phyloP scores from a whole-genome alignment of 805 yeast genomes.

The Starmerella davenportii region DNA sequence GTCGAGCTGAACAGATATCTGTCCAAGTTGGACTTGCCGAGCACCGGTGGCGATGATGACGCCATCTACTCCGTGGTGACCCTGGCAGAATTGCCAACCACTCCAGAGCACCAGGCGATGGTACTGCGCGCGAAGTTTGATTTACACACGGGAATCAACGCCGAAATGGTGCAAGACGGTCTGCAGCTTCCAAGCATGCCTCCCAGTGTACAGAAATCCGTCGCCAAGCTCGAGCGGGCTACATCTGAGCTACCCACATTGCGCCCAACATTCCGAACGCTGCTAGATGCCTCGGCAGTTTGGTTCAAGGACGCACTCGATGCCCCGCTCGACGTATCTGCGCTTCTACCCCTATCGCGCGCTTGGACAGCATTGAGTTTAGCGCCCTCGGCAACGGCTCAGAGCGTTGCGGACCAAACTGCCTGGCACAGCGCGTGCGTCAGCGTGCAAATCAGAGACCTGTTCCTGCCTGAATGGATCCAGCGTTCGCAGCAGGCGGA shows the following conservation, averaged over 20 bases:
- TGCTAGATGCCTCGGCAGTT: conserved; percentile 17
- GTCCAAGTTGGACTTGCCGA: conserved; percentile 18
- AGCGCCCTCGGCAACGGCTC: conserved; percentile 19
- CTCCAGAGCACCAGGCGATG: conserved; percentile 14
- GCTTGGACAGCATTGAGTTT: conserved; percentile 24
- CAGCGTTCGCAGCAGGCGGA: conserved; percentile 20
- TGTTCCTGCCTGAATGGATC: conserved; percentile 26
- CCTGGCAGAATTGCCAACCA: conserved; percentile 20
- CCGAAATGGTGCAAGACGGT: conserved; percentile 25
- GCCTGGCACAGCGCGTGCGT: conserved; percentile 24
- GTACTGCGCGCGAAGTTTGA: conserved; percentile 24
- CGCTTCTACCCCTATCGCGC: conserved; percentile 19
- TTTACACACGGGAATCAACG: conserved; percentile 22
- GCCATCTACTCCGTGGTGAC: conserved; percentile 23
- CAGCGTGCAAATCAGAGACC: conserved; percentile 23
- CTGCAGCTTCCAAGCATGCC: conserved; percentile 21
- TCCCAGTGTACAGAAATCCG: conserved; percentile 8
- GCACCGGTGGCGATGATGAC: conserved; percentile 9
- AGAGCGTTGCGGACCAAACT: conserved; percentile 13
- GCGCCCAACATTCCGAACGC: conserved; percentile 1
- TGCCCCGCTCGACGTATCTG: conserved; percentile 15
- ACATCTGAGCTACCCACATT: background rate
- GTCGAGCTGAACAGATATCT: conserved; percentile 22
- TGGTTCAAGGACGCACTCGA: conserved; percentile 15
- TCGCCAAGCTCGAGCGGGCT: conserved; percentile 5